Evolutionary conservation across 2,329 filamentous ascomycete species (phyloP).

Genomic region (Colletotrichum spinosum): DNA sequence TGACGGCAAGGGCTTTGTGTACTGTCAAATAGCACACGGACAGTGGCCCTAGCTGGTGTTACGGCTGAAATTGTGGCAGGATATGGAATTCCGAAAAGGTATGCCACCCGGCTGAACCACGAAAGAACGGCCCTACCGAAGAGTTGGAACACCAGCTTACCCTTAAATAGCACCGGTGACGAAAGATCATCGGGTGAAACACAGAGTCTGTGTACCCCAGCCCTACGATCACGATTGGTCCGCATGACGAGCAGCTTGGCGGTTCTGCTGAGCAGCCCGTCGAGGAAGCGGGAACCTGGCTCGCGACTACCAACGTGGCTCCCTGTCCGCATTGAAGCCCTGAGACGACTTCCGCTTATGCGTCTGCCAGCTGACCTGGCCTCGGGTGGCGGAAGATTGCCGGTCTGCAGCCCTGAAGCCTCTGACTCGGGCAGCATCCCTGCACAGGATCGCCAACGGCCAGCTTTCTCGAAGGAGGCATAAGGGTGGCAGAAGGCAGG

Average conservation of each 20-base stretch:
- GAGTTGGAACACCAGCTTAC: slow-evolving; percentile 3
- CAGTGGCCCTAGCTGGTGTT: too few relatives aligned
- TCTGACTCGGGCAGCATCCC: slow-evolving; percentile 28
- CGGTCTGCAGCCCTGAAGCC: slow-evolving; percentile 16
- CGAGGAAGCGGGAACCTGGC: background rate
- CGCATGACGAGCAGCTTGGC: slow-evolving; percentile 15
- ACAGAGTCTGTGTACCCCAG: slow-evolving; percentile 2
- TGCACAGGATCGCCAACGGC: slow-evolving; percentile 14
- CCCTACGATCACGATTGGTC: slow-evolving; percentile 17
- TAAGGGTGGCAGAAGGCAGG: background rate
- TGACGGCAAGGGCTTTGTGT: too few relatives aligned
- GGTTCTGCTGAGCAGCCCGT: slow-evolving; percentile 1
- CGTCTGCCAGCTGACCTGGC: slow-evolving; percentile 20
- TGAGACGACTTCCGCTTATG: slow-evolving; percentile 25
- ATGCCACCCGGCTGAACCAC: slow-evolving; percentile 12
- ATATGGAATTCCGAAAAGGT: background rate
- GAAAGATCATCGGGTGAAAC: slow-evolving; percentile 22
- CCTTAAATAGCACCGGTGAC: slow-evolving; percentile 26
- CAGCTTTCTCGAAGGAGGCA: background rate
- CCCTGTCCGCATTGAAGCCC: slow-evolving; percentile 28
- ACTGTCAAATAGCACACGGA: too few relatives aligned
- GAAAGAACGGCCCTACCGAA: slow-evolving; percentile 23
- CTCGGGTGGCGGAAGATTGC: slow-evolving; percentile 11
- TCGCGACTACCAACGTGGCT: background rate
- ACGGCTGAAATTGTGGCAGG: too few relatives aligned